phyloP scores from a whole-genome alignment of 1,139 yeast species.

The Nakaseomyces bracarensis region DNA sequence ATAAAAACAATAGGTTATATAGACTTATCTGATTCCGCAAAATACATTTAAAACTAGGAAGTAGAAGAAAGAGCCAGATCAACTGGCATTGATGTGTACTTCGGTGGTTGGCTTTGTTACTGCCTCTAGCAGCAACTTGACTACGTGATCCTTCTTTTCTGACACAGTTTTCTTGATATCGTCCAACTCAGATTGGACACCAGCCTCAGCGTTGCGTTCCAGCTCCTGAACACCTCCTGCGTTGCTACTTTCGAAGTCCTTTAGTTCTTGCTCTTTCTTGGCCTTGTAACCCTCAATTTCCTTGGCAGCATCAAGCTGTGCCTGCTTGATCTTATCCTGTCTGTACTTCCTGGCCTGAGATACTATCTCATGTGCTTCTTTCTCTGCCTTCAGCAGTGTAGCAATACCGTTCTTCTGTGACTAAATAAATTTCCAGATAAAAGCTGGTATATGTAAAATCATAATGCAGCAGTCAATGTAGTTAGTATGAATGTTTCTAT shows the following conservation, averaged over 20 bases:
- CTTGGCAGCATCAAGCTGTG: constrained; percentile 82
- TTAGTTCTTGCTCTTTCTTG: constrained; percentile 76
- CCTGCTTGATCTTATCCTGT: constrained; percentile 61
- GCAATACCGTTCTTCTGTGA: constrained; percentile 33
- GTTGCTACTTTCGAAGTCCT: constrained; percentile 50
- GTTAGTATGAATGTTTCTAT: too few relatives aligned
- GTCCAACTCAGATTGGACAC: constrained; percentile 51
- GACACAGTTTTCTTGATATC: constrained; percentile 56
- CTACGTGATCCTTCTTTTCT: constrained; percentile 58
- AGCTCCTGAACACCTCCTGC: constrained; percentile 41
- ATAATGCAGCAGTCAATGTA: too few relatives aligned
- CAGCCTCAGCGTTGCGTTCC: constrained; percentile 61
- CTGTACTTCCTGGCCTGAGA: constrained; percentile 71
- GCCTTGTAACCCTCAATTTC: constrained; percentile 84
- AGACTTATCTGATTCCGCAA: too few relatives aligned
- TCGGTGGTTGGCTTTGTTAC: constrained; percentile 73
- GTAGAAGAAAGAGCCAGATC: constrained; percentile 4
- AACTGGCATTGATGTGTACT: constrained; percentile 65
- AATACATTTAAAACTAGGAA: not conserved
- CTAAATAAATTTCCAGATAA: constrained; percentile 12
- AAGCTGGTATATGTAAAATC: too few relatives aligned
- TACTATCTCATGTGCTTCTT: constrained; percentile 92
- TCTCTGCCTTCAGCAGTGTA: constrained; percentile 59
- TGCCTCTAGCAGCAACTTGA: constrained; percentile 70
- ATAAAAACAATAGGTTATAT: too few relatives aligned